These are phyloP conservation scores for Ehretia macrophylla DNA, from an alignment of 257 asterid species.

Conservation along the genomic window DNA sequence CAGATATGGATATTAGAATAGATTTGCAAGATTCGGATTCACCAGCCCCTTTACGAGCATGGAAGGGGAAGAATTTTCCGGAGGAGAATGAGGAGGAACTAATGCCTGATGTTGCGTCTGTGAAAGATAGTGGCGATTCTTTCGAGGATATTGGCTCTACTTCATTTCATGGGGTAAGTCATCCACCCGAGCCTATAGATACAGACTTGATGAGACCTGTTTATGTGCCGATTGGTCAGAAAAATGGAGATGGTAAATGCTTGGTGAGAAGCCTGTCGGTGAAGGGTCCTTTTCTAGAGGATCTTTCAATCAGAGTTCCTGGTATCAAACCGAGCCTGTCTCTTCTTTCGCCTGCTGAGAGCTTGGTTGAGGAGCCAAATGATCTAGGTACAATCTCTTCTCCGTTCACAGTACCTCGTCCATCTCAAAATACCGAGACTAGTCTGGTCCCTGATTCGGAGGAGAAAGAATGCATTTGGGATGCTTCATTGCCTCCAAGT, in stretches of 20 bases:
- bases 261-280: slow-evolving; percentile 7
- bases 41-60: not conserved
- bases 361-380: slow-evolving; percentile 5
- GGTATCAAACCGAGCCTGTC: slow-evolving; percentile 2
- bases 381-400: not conserved
- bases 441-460: slow-evolving; percentile 1
- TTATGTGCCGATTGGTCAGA: slow-evolving; percentile 9
- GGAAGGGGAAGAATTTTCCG: not conserved
- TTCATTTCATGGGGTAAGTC: slow-evolving; percentile 13
- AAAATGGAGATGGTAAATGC: slow-evolving; percentile 2
- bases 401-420: not conserved
- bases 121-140: slow-evolving; percentile 2
- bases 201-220: slow-evolving; percentile 12
- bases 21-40: not conserved
- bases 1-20: not conserved
- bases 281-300: slow-evolving; percentile 4
- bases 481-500: slow-evolving; percentile 10
- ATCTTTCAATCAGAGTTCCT: not conserved
- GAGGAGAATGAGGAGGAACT: slow-evolving; percentile 6
- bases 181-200: slow-evolving; percentile 12
- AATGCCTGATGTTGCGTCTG: not conserved
- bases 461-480: slow-evolving; percentile 9
- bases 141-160: slow-evolving; percentile 9
- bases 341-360: slow-evolving; percentile 1
- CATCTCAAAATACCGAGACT: not conserved